Percentiles rank a stretch among this genome's conserved stretches.
Conservation (phyloP, 2,329 filamentous ascomycete species). For the Arthroderma uncinatum region DNA sequence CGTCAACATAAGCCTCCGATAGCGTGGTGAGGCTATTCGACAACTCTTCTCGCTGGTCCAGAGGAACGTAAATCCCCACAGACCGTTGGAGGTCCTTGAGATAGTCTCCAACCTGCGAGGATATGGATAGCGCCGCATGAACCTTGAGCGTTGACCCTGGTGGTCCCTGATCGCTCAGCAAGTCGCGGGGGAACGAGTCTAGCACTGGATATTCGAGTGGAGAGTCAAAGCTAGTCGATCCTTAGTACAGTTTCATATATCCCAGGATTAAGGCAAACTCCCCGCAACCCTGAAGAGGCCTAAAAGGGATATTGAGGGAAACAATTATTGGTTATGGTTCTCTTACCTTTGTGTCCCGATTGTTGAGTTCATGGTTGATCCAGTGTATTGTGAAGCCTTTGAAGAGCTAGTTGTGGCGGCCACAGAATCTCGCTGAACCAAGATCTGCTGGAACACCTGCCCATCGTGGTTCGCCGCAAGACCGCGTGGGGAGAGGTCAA, state of each 20-base stretch:
- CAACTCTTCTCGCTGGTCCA: conserved; percentile 77
- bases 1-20: conserved; percentile 78
- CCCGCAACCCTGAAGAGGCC: background rate
- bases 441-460: conserved; percentile 29
- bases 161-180: conserved; percentile 45
- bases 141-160: conserved; percentile 36
- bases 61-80: conserved; percentile 48
- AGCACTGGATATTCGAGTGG: conserved; percentile 61
- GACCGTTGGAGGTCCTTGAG: conserved; percentile 56
- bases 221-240: conserved; percentile 24
- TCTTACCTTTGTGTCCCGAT: background rate
- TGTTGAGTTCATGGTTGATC: background rate
- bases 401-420: background rate
- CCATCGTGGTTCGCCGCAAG: conserved; percentile 16
- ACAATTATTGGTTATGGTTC: background rate
- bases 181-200: conserved; percentile 66
- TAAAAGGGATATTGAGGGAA: too few species aligned
- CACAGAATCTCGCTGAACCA: conserved; percentile 20
- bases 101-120: conserved; percentile 58
- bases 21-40: conserved; percentile 71
- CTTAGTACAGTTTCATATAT: background rate
- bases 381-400: background rate
- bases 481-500: conserved; percentile 30
- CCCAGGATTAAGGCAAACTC: background rate
- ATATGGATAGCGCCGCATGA: conserved; percentile 55